phyloP scores from a whole-genome alignment of 192 early-diverging fungal species.

The Gigaspora rosea region DNA sequence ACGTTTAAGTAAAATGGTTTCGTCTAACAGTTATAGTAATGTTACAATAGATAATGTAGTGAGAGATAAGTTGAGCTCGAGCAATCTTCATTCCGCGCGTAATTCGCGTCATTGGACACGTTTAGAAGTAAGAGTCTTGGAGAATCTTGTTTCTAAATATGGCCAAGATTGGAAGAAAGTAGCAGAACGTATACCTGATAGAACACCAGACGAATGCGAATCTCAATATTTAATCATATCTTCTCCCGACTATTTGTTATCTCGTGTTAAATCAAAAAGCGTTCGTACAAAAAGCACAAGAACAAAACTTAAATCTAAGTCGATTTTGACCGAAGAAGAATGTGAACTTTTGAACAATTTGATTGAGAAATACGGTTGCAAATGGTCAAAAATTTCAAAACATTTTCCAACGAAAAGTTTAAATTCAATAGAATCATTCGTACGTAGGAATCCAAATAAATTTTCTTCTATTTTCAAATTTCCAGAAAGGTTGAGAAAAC shows the following conservation, averaged over 20 bases:
- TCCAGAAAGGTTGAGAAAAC: neutral
- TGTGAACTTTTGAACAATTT: neutral
- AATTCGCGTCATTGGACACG: neutral
- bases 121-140: slow-evolving; percentile 19
- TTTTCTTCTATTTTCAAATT: neutral
- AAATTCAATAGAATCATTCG: neutral
- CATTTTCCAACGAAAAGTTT: neutral
- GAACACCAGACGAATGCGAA: neutral
- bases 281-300: neutral
- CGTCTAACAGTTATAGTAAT: no score
- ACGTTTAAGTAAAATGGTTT: no score
- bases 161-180: slow-evolving; percentile 20
- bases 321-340: neutral
- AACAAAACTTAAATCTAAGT: neutral
- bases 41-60: no score
- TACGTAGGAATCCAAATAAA: neutral
- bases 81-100: no score
- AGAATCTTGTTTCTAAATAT: slow-evolving; percentile 9
- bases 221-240: neutral
- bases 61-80: no score
- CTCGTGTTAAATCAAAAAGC: neutral
- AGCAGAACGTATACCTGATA: neutral
- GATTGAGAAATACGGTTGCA: neutral
- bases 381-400: slow-evolving; percentile 9
- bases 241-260: neutral